phyloP scores from a whole-genome alignment of 2,329 filamentous ascomycete species.

The Exophiala aquamarina region DNA sequence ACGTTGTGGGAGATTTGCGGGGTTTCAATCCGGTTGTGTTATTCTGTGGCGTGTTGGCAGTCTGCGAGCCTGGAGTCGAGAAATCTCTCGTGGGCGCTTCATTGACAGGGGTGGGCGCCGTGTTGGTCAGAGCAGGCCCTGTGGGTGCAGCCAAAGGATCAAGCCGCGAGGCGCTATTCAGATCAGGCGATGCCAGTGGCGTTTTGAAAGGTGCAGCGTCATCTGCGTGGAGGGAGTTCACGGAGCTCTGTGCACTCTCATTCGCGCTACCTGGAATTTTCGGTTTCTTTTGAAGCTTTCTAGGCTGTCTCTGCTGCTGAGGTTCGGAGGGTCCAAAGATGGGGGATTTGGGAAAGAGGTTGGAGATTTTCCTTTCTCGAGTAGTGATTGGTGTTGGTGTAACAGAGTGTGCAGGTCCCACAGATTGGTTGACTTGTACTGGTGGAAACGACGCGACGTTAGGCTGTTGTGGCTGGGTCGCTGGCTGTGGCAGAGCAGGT shows the following conservation, averaged over 20 bases:
- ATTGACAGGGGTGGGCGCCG: constrained; percentile 30
- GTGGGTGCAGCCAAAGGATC: constrained; percentile 31
- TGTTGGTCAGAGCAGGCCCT: constrained; percentile 34
- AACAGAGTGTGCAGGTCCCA: constrained; percentile 27
- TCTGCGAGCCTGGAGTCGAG: constrained; percentile 28
- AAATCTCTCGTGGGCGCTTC: constrained; percentile 24
- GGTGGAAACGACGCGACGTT: background rate
- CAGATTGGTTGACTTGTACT: background rate
- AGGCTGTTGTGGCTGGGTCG: background rate
- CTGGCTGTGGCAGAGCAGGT: no score
- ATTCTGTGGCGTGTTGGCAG: constrained; percentile 46
- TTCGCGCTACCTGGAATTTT: constrained; percentile 71
- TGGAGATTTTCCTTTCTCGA: constrained; percentile 67
- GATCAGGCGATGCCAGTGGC: constrained; percentile 32
- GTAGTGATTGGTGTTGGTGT: constrained; percentile 51
- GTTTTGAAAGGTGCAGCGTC: constrained; percentile 35
- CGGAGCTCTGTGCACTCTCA: constrained; percentile 88
- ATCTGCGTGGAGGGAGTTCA: constrained; percentile 64
- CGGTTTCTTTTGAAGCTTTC: constrained; percentile 87
- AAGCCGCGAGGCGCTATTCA: constrained; percentile 30
- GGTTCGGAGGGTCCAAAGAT: constrained; percentile 47
- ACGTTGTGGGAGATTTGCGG: constrained; percentile 72
- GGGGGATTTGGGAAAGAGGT: constrained; percentile 67
- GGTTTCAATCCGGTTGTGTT: constrained; percentile 59
- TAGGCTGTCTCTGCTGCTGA: constrained; percentile 63